A percentile compares a stretch with the other conserved stretches of the same genome.
phyloP scores from a whole-genome alignment of 1,139 yeast genomes.

The Debaryomyces sp. region DNA sequence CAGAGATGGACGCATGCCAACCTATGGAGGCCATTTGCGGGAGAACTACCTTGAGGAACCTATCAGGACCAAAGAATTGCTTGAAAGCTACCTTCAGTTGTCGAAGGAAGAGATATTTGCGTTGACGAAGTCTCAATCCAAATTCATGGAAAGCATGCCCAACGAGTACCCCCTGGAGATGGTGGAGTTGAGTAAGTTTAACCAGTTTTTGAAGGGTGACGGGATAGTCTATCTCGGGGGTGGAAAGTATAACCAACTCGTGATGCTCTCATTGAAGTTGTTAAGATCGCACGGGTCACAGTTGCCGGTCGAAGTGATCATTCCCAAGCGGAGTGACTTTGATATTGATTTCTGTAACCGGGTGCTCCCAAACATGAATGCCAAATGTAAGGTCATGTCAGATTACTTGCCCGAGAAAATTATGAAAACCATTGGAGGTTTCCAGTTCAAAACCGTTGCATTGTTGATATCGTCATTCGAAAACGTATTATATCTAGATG shows the following conservation, averaged over 20 bases:
- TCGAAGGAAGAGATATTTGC: conserved; percentile 22
- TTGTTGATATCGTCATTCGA: conserved; percentile 36
- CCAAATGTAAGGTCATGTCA: conserved; percentile 35
- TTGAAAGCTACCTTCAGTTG: conserved; percentile 25
- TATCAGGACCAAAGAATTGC: conserved; percentile 28
- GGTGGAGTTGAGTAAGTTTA: conserved; percentile 20
- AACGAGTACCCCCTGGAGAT: conserved; percentile 25
- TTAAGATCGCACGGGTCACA: conserved; percentile 55
- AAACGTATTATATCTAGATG: conserved; percentile 37
- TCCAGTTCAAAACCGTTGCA: conserved; percentile 38
- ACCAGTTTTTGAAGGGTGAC: conserved; percentile 43
- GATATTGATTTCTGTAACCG: conserved; percentile 34
- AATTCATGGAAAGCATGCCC: conserved; percentile 24
- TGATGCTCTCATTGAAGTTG: conserved; percentile 55
- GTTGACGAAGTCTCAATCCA: conserved; percentile 24
- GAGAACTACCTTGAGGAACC: conserved; percentile 34
- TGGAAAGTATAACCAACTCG: conserved; percentile 58
- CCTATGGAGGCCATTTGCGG: conserved; percentile 40
- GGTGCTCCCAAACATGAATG: conserved; percentile 34
- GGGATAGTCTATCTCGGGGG: conserved; percentile 71
- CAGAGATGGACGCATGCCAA: conserved; percentile 28
- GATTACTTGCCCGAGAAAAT: conserved; percentile 29
- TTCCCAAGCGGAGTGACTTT: conserved; percentile 32
- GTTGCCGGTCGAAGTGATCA: conserved; percentile 58
- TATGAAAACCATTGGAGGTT: conserved; percentile 26